Evolutionary conservation across 2,329 filamentous ascomycete genomes (phyloP).

Genomic region (Drechslerella coelobrocha): DNA sequence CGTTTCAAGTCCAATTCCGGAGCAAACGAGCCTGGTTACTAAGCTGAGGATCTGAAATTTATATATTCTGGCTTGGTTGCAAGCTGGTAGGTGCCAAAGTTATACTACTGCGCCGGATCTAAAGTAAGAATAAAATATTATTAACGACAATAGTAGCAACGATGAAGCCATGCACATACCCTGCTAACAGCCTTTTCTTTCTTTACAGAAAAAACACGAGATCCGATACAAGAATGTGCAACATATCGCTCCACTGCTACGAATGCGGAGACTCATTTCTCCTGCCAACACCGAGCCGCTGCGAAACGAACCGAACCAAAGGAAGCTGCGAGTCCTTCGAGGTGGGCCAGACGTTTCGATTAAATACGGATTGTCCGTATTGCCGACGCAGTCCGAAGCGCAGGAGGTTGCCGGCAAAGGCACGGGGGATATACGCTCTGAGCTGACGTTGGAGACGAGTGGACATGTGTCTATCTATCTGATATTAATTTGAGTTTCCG

Average conservation of each 20-base stretch:
- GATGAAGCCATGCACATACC: no score
- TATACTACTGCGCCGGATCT: background rate
- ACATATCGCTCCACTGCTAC: constrained; percentile 47
- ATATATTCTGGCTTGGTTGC: background rate
- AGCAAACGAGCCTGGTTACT: background rate
- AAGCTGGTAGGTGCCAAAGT: no score
- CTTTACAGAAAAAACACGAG: background rate
- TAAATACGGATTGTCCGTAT: constrained; percentile 44
- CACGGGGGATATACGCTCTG: constrained; percentile 43
- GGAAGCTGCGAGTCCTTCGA: constrained; percentile 44
- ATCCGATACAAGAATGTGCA: constrained; percentile 32
- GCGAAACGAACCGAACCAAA: constrained; percentile 28
- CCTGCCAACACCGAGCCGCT: constrained; percentile 29
- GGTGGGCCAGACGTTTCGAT: constrained; percentile 34
- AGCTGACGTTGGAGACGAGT: constrained; percentile 4
- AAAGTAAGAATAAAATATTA: no score
- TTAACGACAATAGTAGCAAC: no score
- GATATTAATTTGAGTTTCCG: background rate
- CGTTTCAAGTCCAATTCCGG: no score
- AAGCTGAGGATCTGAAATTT: background rate
- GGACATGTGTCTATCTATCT: background rate
- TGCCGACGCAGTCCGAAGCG: constrained; percentile 41
- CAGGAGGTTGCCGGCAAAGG: constrained; percentile 39
- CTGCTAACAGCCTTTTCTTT: no score
- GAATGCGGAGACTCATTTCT: constrained; percentile 46